phyloP scores from a whole-genome alignment of 2,329 filamentous ascomycete species.

The Pyrenophora seminiperda region DNA sequence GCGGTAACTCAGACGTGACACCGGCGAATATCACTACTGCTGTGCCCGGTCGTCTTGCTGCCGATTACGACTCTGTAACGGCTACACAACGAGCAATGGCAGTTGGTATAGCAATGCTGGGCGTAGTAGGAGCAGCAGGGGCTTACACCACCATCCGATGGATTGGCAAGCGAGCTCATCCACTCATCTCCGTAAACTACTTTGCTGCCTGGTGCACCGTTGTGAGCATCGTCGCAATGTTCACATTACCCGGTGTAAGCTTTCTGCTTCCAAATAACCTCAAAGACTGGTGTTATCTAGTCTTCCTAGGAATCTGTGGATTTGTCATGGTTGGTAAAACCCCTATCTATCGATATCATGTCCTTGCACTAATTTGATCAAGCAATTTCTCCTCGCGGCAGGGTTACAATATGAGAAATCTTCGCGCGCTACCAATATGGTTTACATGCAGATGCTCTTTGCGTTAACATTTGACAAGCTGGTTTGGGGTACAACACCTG shows the following conservation, averaged over 20 bases:
- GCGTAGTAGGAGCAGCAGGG: constrained; percentile 69
- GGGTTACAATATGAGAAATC: constrained; percentile 75
- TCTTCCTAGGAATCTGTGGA: constrained; percentile 72
- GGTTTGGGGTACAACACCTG: constrained; percentile 65
- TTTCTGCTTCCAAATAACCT: constrained; percentile 61
- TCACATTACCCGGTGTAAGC: constrained; percentile 60
- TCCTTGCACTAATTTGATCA: not conserved
- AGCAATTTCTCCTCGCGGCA: constrained; percentile 81
- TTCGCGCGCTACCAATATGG: constrained; percentile 66
- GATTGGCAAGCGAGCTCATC: constrained; percentile 77
- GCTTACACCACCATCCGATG: constrained; percentile 76
- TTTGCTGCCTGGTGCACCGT: constrained; percentile 74
- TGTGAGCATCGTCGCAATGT: constrained; percentile 67
- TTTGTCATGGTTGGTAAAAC: constrained; percentile 66
- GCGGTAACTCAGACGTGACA: constrained; percentile 38
- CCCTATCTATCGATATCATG: not conserved
- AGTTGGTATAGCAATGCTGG: constrained; percentile 73
- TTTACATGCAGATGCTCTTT: constrained; percentile 73
- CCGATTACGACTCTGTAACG: constrained; percentile 55
- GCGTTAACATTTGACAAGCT: constrained; percentile 68
- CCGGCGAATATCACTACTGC: constrained; percentile 36
- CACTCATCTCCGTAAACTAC: constrained; percentile 82
- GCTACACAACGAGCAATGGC: constrained; percentile 70
- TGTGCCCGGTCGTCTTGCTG: constrained; percentile 31
- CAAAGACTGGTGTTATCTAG: constrained; percentile 69